A percentile compares a stretch with the other conserved stretches of the same genome.
These are phyloP conservation scores for Glycine tomentella DNA, from an alignment of 306 rosid species.

Conservation along the genomic window DNA sequence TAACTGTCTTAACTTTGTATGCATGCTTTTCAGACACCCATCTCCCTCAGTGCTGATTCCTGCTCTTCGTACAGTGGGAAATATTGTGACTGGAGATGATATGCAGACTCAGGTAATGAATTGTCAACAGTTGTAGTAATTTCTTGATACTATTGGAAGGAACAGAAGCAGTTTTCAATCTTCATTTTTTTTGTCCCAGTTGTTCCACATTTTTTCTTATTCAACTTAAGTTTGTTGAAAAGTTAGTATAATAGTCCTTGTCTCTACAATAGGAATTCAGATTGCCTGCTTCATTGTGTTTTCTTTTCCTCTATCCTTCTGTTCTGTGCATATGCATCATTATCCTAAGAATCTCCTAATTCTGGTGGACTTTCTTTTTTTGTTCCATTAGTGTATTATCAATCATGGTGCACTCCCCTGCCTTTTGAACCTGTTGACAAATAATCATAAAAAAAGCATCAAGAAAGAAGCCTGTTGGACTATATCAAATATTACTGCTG, in stretches of 20 bases:
- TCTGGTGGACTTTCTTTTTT: too few relatives aligned
- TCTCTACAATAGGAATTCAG: too few relatives aligned
- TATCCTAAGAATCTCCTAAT: too few relatives aligned
- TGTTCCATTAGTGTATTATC: too few relatives aligned
- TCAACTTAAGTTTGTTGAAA: not conserved
- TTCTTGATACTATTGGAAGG: conserved; percentile 7
- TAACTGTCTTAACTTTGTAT: conserved; percentile 1
- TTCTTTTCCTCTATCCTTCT: too few relatives aligned
- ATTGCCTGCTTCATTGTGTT: too few relatives aligned
- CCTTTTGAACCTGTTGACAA: conserved; percentile 75
- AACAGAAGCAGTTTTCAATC: not conserved
- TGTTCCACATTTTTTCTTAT: conserved; percentile 13
- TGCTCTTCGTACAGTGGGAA: conserved; percentile 85
- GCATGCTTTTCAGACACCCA: conserved; percentile 64
- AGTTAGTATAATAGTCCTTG: not conserved
- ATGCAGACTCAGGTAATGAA: conserved; percentile 78
- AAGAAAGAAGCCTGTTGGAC: conserved; percentile 96
- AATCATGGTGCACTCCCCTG: conserved; percentile 66
- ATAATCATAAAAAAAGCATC: conserved; percentile 77
- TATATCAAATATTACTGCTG: conserved; percentile 86
- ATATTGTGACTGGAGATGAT: conserved; percentile 91
- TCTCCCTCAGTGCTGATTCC: conserved; percentile 77
- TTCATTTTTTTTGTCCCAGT: not conserved
- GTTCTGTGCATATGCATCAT: too few relatives aligned
- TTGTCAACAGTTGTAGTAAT: not conserved